These are phyloP conservation scores for Phytophthora quininea DNA, from an alignment of 352 stramenopile species.

Conservation along the genomic window DNA sequence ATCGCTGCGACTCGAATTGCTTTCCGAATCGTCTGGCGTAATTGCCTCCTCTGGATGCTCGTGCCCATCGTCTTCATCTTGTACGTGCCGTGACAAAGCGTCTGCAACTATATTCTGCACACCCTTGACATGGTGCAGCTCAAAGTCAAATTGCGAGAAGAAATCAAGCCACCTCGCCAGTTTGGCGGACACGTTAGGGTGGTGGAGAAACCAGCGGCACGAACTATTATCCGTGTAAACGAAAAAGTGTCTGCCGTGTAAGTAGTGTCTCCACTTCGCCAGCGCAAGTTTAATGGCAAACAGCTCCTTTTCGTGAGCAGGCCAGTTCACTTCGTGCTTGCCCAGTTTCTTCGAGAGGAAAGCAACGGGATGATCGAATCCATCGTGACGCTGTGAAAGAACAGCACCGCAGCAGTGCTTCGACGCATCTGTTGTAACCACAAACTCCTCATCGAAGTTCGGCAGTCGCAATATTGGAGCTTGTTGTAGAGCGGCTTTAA, in stretches of 20 bases:
- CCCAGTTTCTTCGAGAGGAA: constrained; percentile 28
- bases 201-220: neutral
- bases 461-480: constrained; percentile 27
- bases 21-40: neutral
- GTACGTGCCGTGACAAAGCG: neutral
- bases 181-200: neutral
- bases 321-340: neutral
- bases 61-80: neutral
- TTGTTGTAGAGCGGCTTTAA: constrained; percentile 29
- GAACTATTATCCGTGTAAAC: neutral
- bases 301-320: neutral
- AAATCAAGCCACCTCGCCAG: neutral
- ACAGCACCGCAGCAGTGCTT: neutral
- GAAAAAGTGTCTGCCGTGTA: neutral
- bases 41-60: neutral
- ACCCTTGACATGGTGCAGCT: constrained; percentile 3
- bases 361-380: constrained; percentile 28
- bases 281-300: neutral
- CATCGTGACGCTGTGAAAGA: neutral
- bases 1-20: neutral
- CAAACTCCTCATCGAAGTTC: constrained; percentile 22
- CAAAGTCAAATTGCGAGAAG: neutral
- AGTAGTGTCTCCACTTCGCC: neutral
- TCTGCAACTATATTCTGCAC: neutral
- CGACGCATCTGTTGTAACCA: constrained; percentile 38